Percentiles rank a stretch among this genome's conserved stretches.
Evolutionary conservation across 2,329 filamentous ascomycete genomes (phyloP).

Genomic region (Aspergillus chevalieri): DNA sequence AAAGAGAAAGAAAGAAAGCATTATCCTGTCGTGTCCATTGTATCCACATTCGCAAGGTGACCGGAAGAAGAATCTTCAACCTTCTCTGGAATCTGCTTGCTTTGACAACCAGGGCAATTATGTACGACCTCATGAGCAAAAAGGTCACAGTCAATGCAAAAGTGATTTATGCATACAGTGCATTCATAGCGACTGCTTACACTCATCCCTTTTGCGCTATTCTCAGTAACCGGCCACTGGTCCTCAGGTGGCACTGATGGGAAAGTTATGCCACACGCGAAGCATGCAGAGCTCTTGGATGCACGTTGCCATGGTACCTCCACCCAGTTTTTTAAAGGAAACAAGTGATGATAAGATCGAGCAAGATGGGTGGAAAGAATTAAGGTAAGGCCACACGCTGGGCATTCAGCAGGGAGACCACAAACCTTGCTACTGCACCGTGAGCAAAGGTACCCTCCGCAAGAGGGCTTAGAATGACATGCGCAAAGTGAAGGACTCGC

Average conservation of each 20-base stretch:
- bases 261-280: slow-evolving; percentile 70
- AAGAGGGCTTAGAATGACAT: slow-evolving; percentile 75
- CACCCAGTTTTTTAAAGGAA: slow-evolving; percentile 82
- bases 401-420: slow-evolving; percentile 81
- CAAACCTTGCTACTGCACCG: slow-evolving; percentile 86
- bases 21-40: slow-evolving; percentile 26
- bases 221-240: slow-evolving; percentile 29
- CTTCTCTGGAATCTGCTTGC: slow-evolving; percentile 18
- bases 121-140: slow-evolving; percentile 92
- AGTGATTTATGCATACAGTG: slow-evolving; percentile 78
- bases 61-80: background rate
- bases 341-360: slow-evolving; percentile 87
- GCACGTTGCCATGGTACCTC: slow-evolving; percentile 81
- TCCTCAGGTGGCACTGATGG: slow-evolving; percentile 45
- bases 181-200: slow-evolving; percentile 87
- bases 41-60: slow-evolving; percentile 23
- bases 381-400: slow-evolving; percentile 81
- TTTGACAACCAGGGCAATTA: slow-evolving; percentile 87
- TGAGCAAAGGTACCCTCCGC: slow-evolving; percentile 86
- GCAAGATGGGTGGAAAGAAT: slow-evolving; percentile 91
- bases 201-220: slow-evolving; percentile 60
- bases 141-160: slow-evolving; percentile 96
- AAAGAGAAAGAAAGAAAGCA: background rate
- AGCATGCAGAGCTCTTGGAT: slow-evolving; percentile 58
- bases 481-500: slow-evolving; percentile 72